Conservation (phyloP, 176 grass and related monocot genomes). For the Guadua angustifolia region DNA sequence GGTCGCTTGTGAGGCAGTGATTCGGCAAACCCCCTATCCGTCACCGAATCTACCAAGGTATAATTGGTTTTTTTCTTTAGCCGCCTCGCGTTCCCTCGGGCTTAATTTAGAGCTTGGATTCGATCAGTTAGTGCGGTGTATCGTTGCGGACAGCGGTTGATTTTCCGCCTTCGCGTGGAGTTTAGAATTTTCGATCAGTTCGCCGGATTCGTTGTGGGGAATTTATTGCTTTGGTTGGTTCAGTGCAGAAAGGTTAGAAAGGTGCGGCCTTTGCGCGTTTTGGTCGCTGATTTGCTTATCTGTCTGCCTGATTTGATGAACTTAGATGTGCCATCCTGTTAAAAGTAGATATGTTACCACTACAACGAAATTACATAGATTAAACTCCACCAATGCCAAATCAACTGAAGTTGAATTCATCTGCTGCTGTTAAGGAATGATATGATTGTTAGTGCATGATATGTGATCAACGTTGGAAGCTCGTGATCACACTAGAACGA, state of each 20-base stretch:
- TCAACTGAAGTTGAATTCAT: neutral
- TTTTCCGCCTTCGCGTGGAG: neutral
- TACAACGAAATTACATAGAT: neutral
- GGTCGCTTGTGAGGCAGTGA: neutral
- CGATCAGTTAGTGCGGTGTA: neutral
- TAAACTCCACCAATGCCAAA: neutral
- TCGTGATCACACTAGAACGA: neutral
- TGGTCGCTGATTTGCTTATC: neutral
- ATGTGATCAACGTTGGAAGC: neutral
- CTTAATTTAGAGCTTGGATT: neutral
- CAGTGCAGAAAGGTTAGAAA: neutral
- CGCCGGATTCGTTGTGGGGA: neutral
- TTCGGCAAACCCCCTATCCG: neutral
- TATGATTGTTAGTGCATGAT: neutral
- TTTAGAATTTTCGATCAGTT: neutral
- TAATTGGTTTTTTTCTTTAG: neutral
- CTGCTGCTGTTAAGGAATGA: neutral
- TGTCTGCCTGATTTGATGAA: neutral
- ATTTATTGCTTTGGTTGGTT: neutral
- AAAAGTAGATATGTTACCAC: neutral
- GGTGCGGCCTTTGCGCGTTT: neutral
- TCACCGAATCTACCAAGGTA: constrained; percentile 3
- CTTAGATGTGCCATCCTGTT: neutral
- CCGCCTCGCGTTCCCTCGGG: neutral
- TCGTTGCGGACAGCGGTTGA: no score